Base-by-base conservation (phyloP, 192 early-diverging fungal genomes). In the Backusella tuberculispora region DNA sequence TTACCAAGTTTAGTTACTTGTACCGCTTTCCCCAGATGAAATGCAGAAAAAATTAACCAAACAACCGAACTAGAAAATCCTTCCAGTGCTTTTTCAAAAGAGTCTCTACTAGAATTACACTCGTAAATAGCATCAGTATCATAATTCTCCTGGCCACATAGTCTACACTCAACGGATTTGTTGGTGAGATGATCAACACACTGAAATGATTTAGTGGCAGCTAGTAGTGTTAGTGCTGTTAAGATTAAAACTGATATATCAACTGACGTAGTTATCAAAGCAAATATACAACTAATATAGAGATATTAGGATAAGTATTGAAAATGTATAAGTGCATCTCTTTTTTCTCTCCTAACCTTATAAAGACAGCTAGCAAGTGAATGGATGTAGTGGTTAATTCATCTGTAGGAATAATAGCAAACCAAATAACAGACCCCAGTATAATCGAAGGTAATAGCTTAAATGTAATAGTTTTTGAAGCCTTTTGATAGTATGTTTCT, bases 21-120 rank as follows among this genome's bases (percentile, higher is more conserved):
- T 0, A 89, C 86, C 0, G 88, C 91, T 41, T 83, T 84, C 24
- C 93, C 93, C 5, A 94, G 81, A 81, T 94, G 91, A 70, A 94
- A 94, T 4, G 93, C 91, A 45, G 82, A 82, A 76, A 92, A 89
- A 12, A 93, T 89, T 8, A 93, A 83, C 91, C 91, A 93, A 2
- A 87, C 77, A 0, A 93, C 80, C 1, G 85, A 85, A 69, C 87
- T 88, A 1, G 87, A 85, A 70, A 92, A 93, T 0, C 92, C 91
- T 15, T 83, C 83, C 6, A 91, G 74, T 0, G 88, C 84, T 21
- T 87, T 86, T 2, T 85, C 78, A 78, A 92, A 92, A 41, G 90
- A 82, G 42, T 88, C 86, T 29, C 86, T 85, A 14, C 83, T 79
- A 0, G 85, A 85, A 40, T 85, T 79, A 71, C 91, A 92, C 44